Evolutionary conservation across 1,284 basidiomycete genomes (phyloP).

Genomic region (Gymnopus androsaceus): DNA sequence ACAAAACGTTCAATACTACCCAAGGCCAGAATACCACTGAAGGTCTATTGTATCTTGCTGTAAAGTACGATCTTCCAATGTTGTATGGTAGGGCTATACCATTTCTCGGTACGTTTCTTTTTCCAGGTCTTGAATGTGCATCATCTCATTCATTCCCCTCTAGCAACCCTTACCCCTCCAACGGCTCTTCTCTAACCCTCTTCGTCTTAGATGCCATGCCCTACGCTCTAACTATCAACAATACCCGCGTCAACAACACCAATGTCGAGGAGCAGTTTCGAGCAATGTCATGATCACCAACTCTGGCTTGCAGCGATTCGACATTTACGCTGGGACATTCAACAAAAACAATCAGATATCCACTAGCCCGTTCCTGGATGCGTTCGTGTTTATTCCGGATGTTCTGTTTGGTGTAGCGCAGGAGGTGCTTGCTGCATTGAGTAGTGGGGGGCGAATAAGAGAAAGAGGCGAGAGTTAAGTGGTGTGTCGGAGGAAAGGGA

Average conservation of each 20-base stretch:
- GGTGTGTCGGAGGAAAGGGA: constrained; percentile 29
- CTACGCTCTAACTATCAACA: constrained; percentile 58
- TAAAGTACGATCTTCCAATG: constrained; percentile 54
- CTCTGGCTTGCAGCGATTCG: constrained; percentile 78
- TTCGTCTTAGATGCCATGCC: constrained; percentile 46
- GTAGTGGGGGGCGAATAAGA: constrained; percentile 43
- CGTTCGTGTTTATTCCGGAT: constrained; percentile 60
- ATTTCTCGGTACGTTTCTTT: constrained; percentile 50
- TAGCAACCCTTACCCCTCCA: constrained; percentile 67
- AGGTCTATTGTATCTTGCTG: constrained; percentile 54
- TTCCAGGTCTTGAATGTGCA: background rate
- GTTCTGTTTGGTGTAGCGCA: constrained; percentile 51
- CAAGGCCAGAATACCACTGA: constrained; percentile 53
- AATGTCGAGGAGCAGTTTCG: too few species aligned
- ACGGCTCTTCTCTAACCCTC: constrained; percentile 56
- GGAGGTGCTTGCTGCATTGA: constrained; percentile 56
- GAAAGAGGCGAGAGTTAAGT: constrained; percentile 19
- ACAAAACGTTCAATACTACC: constrained; percentile 56
- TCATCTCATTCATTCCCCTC: background rate
- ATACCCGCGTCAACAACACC: constrained; percentile 56
- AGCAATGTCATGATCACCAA: constrained; percentile 69
- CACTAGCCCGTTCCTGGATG: constrained; percentile 64
- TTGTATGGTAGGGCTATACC: constrained; percentile 71
- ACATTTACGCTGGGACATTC: constrained; percentile 70
- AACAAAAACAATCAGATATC: constrained; percentile 81